These are phyloP conservation scores for Thozetella sp. DNA, from an alignment of 495 filamentous ascomycete genomes.

Conservation along the genomic window DNA sequence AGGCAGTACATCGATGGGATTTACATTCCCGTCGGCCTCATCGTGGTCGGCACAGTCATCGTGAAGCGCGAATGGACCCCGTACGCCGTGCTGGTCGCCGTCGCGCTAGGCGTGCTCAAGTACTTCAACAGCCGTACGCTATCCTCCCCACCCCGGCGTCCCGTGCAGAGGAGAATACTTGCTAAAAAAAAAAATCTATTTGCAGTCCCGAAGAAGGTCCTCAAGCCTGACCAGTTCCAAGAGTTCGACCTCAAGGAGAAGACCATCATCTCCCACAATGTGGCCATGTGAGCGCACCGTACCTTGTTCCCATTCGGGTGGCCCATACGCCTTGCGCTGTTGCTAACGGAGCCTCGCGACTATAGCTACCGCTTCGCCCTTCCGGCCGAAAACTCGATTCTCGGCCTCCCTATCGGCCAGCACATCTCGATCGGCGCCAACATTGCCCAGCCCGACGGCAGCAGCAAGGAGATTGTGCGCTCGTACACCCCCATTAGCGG, in stretches of 20 bases:
- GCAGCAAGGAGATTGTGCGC: slow-evolving; percentile 85
- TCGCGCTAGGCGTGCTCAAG: slow-evolving; percentile 64
- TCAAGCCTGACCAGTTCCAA: slow-evolving; percentile 87
- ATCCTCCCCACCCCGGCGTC: background rate
- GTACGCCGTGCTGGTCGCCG: slow-evolving; percentile 67
- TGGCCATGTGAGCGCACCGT: slow-evolving; percentile 69
- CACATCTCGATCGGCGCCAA: slow-evolving; percentile 93
- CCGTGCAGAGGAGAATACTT: slow-evolving; percentile 19
- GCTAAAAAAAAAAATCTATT: slow-evolving; percentile 14
- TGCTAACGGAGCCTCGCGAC: slow-evolving; percentile 1
- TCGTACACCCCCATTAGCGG: slow-evolving; percentile 96
- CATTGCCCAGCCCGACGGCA: slow-evolving; percentile 63
- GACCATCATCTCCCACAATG: slow-evolving; percentile 93
- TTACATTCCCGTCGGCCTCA: slow-evolving; percentile 82
- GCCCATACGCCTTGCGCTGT: slow-evolving; percentile 4
- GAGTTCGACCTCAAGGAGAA: slow-evolving; percentile 88
- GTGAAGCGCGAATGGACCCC: slow-evolving; percentile 78
- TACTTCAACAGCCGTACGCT: slow-evolving; percentile 57
- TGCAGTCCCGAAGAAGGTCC: slow-evolving; percentile 72
- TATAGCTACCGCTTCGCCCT: slow-evolving; percentile 85
- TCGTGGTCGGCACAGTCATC: slow-evolving; percentile 75
- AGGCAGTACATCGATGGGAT: slow-evolving; percentile 66
- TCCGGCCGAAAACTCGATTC: slow-evolving; percentile 73
- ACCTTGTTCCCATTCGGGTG: background rate
- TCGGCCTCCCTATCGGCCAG: slow-evolving; percentile 96